Conservation (phyloP, 371 early-diverging fungal species). For the Sporodiniella umbellata region DNA sequence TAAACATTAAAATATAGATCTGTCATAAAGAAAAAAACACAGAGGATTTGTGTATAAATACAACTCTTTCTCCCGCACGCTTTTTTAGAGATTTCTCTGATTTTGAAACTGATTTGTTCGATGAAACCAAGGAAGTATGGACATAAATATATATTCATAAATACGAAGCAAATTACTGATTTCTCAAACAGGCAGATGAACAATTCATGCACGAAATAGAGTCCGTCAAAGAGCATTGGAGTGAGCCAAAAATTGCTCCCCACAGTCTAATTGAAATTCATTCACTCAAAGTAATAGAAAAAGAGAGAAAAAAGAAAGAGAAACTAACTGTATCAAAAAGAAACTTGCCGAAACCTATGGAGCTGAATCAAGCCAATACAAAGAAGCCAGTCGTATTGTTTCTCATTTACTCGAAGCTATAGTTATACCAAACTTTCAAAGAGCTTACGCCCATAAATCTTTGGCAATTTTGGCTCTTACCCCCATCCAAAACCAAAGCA, state of each 20-base stretch:
- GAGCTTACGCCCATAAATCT: constrained; percentile 1
- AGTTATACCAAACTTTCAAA: constrained; percentile 20
- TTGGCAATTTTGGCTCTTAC: constrained; percentile 28
- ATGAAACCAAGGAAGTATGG: constrained; percentile 5
- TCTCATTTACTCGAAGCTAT: constrained; percentile 29
- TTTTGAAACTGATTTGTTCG: constrained; percentile 2
- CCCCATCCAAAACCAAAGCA: constrained; percentile 2
- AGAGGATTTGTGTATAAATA: neutral
- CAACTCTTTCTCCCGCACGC: neutral
- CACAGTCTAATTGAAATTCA: constrained; percentile 15
- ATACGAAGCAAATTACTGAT: too few species aligned
- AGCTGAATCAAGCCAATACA: constrained; percentile 29
- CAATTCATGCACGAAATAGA: constrained; percentile 14
- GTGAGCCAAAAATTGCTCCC: neutral
- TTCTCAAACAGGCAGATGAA: constrained; percentile 7
- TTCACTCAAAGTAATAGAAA: constrained; percentile 21
- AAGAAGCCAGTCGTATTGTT: constrained; percentile 24
- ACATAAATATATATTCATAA: too few species aligned
- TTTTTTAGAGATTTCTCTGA: neutral
- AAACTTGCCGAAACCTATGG: constrained; percentile 29
- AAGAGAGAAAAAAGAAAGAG: neutral
- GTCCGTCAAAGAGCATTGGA: neutral
- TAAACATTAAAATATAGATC: neutral
- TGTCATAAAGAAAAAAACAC: neutral
- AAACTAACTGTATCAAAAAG: constrained; percentile 4